Conservation (phyloP, 2,329 filamentous ascomycete genomes). For the Furcasterigmium sp. region DNA sequence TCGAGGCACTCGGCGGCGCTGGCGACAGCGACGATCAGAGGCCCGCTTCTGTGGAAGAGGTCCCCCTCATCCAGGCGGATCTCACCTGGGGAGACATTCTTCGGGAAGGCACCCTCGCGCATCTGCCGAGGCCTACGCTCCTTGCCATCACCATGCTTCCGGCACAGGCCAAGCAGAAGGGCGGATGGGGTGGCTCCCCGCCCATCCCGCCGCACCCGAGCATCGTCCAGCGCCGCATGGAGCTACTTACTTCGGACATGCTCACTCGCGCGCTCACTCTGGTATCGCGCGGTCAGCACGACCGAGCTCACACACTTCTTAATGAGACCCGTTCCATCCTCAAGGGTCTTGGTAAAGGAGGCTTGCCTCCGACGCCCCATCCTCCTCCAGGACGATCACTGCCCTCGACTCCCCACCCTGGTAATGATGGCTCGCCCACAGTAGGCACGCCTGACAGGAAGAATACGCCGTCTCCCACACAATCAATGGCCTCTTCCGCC, state of each 20-base stretch:
- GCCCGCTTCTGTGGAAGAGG: constrained; percentile 81
- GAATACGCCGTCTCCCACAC: constrained; percentile 32
- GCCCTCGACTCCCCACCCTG: constrained; percentile 27
- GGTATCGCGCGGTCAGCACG: constrained; percentile 86
- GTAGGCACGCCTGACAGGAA: constrained; percentile 37
- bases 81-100: constrained; percentile 90
- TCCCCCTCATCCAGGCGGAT: constrained; percentile 92
- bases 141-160: constrained; percentile 96
- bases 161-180: constrained; percentile 54
- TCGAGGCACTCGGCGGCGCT: constrained; percentile 87
- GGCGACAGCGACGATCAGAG: constrained; percentile 83
- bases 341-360: constrained; percentile 92
- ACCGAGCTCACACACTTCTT: constrained; percentile 86
- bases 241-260: constrained; percentile 97
- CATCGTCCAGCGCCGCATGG: constrained; percentile 95
- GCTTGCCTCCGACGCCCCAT: constrained; percentile 81
- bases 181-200: constrained; percentile 60
- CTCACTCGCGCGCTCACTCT: constrained; percentile 86
- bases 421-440: constrained; percentile 44
- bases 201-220: constrained; percentile 93
- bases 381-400: constrained; percentile 31
- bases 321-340: constrained; percentile 92
- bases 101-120: constrained; percentile 77
- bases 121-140: constrained; percentile 83
- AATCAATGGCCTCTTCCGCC: constrained; percentile 42